Conservation (phyloP, 1,284 basidiomycete species). For the Trichosporon sp. region DNA sequence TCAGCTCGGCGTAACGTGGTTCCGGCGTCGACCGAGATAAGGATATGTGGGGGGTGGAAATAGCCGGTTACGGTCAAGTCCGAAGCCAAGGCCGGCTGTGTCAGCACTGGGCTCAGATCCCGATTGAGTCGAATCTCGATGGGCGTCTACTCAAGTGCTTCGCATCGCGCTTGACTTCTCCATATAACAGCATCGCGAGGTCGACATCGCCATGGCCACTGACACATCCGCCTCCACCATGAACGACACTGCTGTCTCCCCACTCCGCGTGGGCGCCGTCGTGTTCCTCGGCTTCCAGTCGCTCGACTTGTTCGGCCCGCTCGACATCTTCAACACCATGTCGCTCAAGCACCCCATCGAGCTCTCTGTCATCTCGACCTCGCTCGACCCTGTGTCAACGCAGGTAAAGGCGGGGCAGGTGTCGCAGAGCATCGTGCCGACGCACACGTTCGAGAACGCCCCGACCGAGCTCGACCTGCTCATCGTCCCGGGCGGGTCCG, state of each 20-base stretch:
- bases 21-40: not conserved
- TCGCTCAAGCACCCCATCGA: conserved; percentile 7
- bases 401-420: not conserved
- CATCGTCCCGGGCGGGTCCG: not conserved
- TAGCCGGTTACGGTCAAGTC: not conserved
- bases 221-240: not conserved
- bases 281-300: conserved; percentile 6
- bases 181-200: too few relatives aligned
- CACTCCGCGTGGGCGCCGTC: not conserved
- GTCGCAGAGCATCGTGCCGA: conserved; percentile 15
- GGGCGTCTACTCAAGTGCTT: too few relatives aligned
- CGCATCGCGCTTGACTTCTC: too few relatives aligned
- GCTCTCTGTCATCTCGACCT: conserved; percentile 11
- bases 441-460: conserved; percentile 17
- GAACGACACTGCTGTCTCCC: not conserved
- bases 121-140: too few relatives aligned
- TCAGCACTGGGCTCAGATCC: too few relatives aligned
- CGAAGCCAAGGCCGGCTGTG: not conserved
- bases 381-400: conserved; percentile 13
- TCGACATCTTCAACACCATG: conserved; percentile 18
- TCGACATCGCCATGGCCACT: too few relatives aligned
- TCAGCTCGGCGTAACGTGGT: too few relatives aligned
- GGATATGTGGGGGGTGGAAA: not conserved
- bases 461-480: not conserved
- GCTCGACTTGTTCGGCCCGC: conserved; percentile 14